Evolutionary conservation across 73 alveolate species (phyloP).

Genomic region (Symbiodinium pilosum): DNA sequence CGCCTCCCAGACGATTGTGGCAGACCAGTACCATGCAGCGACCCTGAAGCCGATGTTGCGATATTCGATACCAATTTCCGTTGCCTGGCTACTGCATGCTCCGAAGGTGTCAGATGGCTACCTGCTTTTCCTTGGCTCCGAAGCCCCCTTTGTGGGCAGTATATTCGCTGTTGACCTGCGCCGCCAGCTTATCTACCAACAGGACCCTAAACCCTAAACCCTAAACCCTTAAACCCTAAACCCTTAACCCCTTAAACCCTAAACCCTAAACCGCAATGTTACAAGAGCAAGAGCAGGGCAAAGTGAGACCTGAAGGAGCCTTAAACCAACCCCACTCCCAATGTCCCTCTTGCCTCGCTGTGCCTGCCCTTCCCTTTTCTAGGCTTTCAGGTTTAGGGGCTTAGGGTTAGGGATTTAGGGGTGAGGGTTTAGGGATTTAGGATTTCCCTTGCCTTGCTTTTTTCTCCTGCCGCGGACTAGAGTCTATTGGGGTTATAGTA

Average conservation of each 20-base stretch:
- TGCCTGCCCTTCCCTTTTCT: background rate
- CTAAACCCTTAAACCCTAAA: background rate
- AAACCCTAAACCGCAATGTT: background rate
- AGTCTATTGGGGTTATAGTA: too few relatives aligned
- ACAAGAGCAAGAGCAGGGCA: too few relatives aligned
- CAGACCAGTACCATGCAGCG: conserved; percentile 63
- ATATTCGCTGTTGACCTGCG: conserved; percentile 81
- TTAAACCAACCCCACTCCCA: background rate
- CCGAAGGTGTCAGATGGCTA: conserved; percentile 89
- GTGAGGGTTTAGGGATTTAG: background rate
- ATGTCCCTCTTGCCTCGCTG: background rate
- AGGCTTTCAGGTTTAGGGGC: background rate
- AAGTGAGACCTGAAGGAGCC: background rate
- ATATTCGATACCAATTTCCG: conserved; percentile 67
- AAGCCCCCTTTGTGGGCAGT: conserved; percentile 62
- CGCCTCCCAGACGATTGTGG: conserved; percentile 68
- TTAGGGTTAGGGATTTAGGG: background rate
- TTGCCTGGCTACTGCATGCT: conserved; percentile 76
- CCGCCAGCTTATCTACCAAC: conserved; percentile 86
- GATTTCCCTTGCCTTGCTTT: too few relatives aligned
- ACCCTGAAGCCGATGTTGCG: conserved; percentile 58
- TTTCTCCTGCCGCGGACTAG: too few relatives aligned
- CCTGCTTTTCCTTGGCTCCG: conserved; percentile 64
- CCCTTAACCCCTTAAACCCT: background rate
- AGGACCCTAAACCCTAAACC: background rate